These are phyloP conservation scores for Allodekkera sacchari DNA, from an alignment of 805 yeast genomes.

Conservation along the genomic window DNA sequence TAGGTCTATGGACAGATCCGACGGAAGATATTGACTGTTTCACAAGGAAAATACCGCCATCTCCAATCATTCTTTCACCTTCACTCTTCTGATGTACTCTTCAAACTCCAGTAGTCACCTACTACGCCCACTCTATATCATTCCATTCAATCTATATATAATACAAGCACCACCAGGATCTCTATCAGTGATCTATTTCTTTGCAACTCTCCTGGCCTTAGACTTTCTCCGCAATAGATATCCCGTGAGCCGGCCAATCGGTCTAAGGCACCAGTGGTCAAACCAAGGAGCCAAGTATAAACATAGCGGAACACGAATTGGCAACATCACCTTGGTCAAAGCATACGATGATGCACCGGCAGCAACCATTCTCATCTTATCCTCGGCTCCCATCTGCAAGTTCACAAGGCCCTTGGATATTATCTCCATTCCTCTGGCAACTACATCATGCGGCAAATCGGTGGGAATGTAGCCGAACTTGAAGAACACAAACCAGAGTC, in stretches of 20 bases:
- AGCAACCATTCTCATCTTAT: constrained; percentile 20
- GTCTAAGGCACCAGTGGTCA: constrained; percentile 25
- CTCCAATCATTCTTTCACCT: too few relatives aligned
- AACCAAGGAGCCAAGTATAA: constrained; percentile 27
- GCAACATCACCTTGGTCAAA: constrained; percentile 22
- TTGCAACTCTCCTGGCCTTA: too few relatives aligned
- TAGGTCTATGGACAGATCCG: too few relatives aligned
- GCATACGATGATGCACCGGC: constrained; percentile 32
- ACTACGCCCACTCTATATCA: too few relatives aligned
- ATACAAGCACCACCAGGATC: too few relatives aligned
- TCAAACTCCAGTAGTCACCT: too few relatives aligned
- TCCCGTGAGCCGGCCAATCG: constrained; percentile 20
- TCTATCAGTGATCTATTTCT: too few relatives aligned
- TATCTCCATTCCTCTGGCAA: constrained; percentile 38
- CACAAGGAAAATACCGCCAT: too few relatives aligned
- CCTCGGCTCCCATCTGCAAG: constrained; percentile 16
- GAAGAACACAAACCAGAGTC: constrained; percentile 42
- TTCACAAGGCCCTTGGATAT: constrained; percentile 31
- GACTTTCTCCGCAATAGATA: too few relatives aligned
- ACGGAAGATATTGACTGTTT: too few relatives aligned
- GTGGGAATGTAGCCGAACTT: constrained; percentile 33
- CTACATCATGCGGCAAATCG: constrained; percentile 41
- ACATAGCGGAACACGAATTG: constrained; percentile 22
- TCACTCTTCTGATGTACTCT: too few relatives aligned
- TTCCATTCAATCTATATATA: too few relatives aligned